phyloP scores from a whole-genome alignment of 495 filamentous ascomycete genomes.

The Choiromyces venosus region DNA sequence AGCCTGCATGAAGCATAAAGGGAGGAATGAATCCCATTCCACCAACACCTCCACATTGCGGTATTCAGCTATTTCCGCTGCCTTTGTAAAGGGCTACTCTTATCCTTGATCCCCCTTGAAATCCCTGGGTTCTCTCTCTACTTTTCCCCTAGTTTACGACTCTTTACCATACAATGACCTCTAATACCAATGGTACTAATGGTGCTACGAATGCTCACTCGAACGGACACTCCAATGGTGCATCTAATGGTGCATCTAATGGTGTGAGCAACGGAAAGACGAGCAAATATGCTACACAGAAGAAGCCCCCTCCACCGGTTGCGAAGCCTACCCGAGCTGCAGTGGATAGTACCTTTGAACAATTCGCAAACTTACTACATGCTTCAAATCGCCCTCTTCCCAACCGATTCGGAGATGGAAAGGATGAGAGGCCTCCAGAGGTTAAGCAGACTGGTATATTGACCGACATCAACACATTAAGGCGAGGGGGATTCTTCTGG shows the following conservation, averaged over 20 bases:
- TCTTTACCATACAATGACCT: background rate
- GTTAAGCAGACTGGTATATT: constrained; percentile 54
- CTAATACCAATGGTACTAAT: background rate
- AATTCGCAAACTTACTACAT: constrained; percentile 50
- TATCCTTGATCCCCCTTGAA: background rate
- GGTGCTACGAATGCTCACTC: background rate
- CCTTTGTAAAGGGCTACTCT: background rate
- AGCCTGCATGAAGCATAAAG: background rate
- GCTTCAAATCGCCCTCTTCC: constrained; percentile 62
- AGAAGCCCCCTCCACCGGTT: constrained; percentile 28
- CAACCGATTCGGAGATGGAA: constrained; percentile 60
- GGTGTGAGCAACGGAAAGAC: background rate
- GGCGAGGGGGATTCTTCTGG: constrained; percentile 47
- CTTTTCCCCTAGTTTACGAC: background rate
- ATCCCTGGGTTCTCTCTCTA: background rate
- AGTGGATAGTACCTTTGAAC: constrained; percentile 34
- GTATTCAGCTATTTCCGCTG: background rate
- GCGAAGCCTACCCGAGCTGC: constrained; percentile 31
- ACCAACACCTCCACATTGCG: background rate
- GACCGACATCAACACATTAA: constrained; percentile 59
- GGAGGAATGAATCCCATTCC: background rate
- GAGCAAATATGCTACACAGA: background rate
- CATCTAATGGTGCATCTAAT: too few species aligned
- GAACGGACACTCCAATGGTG: background rate
- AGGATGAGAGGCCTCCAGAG: constrained; percentile 47